These are phyloP conservation scores for Aureobasidium sp. DNA, from an alignment of 2,329 filamentous ascomycete species.

Conservation along the genomic window DNA sequence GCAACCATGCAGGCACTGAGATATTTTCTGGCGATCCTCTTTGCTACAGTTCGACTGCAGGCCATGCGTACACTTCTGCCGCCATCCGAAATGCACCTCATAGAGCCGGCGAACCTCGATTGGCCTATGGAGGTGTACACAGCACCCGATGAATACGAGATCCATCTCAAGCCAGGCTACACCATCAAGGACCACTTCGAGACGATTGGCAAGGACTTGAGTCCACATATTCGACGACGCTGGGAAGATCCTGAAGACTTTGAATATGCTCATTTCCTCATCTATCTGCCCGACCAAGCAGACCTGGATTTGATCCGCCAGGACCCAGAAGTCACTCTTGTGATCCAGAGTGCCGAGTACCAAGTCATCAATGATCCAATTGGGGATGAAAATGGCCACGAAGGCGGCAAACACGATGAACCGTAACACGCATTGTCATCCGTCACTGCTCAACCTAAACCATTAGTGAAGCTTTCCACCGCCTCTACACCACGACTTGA, in stretches of 20 bases:
- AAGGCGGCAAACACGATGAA: too few relatives aligned
- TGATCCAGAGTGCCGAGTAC: background rate
- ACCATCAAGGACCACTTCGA: background rate
- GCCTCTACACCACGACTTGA: too few relatives aligned
- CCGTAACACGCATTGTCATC: too few relatives aligned
- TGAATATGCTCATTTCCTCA: background rate
- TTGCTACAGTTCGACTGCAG: background rate
- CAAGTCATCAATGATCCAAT: background rate
- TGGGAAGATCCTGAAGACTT: background rate
- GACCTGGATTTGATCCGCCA: background rate
- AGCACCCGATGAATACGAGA: background rate
- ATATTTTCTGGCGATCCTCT: background rate
- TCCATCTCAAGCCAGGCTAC: background rate
- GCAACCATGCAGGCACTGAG: too few relatives aligned
- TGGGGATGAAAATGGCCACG: constrained; percentile 14
- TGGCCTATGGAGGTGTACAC: background rate
- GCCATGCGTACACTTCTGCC: background rate
- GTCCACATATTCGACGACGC: background rate
- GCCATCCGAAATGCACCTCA: background rate
- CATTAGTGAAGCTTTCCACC: too few relatives aligned
- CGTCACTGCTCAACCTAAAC: too few relatives aligned
- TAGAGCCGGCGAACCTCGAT: background rate
- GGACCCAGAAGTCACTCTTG: background rate
- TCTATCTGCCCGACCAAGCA: background rate
- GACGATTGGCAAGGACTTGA: background rate